These are phyloP conservation scores for Sorghum bicolor DNA, from an alignment of 176 grass and related monocot species.

Conservation along the genomic window Sorghum_bicolor_NCBIv3 NC_012872.2:4794001-4794500, in stretches of 20 bases:
- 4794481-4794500: neutral
- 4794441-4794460: neutral
- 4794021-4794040: conserved; percentile 17
- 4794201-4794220: neutral
- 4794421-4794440: conserved; percentile 7
- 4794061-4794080: neutral
- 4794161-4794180: neutral
- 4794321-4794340: neutral
- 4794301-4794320: neutral
- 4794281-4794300: neutral
- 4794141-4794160: neutral
- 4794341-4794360: neutral
- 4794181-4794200: neutral
- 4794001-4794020: conserved; percentile 14
- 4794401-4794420: neutral
- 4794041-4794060: neutral
- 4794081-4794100: neutral
- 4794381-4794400: conserved; percentile 16
- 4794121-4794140: neutral
- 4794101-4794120: neutral
- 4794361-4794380: neutral
- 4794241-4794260: neutral
- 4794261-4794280: neutral
- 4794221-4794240: neutral
- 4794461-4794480: conserved; percentile 2